A percentile compares a stretch with the other conserved stretches of the same genome.
phyloP scores from a whole-genome alignment of 306 rosid species.

The Ochetophila trinervis region DNA sequence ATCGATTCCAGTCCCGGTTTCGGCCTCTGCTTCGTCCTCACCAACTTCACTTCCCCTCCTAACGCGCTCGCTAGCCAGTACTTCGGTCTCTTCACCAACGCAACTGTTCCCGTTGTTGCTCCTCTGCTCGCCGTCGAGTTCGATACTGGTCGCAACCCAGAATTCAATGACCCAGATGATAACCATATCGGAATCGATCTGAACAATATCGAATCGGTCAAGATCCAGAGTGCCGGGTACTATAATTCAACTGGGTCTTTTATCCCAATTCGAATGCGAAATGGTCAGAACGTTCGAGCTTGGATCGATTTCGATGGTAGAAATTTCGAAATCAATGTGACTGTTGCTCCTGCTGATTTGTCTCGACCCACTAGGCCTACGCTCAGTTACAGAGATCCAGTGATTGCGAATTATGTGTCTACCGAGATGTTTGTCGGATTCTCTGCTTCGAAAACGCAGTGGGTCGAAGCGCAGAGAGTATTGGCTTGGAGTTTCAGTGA shows the following conservation, averaged over 20 bases:
- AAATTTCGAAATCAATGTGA: constrained; percentile 49
- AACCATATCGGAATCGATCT: constrained; percentile 85
- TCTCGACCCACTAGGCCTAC: constrained; percentile 58
- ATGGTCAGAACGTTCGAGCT: constrained; percentile 59
- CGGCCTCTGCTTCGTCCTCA: constrained; percentile 74
- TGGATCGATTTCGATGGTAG: constrained; percentile 82
- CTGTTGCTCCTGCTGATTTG: constrained; percentile 56
- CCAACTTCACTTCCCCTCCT: constrained; percentile 66
- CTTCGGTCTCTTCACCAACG: constrained; percentile 76
- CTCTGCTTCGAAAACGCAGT: constrained; percentile 70
- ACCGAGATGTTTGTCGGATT: constrained; percentile 80
- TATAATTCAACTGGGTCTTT: constrained; percentile 47
- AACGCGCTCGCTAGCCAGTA: constrained; percentile 72
- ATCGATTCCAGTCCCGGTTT: constrained; percentile 68
- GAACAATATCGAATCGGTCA: constrained; percentile 39
- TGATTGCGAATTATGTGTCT: constrained; percentile 56
- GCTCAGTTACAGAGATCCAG: constrained; percentile 37
- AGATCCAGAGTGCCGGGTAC: constrained; percentile 39
- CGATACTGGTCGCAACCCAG: constrained; percentile 78
- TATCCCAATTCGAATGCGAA: constrained; percentile 56
- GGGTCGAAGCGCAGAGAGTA: constrained; percentile 75
- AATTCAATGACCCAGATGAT: constrained; percentile 64
- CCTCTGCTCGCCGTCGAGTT: constrained; percentile 82
- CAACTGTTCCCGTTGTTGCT: constrained; percentile 29
- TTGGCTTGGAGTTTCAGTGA: constrained; percentile 92